Conservation (phyloP, 208 protist genomes). For the Acanthamoeba lenticulata region DNA sequence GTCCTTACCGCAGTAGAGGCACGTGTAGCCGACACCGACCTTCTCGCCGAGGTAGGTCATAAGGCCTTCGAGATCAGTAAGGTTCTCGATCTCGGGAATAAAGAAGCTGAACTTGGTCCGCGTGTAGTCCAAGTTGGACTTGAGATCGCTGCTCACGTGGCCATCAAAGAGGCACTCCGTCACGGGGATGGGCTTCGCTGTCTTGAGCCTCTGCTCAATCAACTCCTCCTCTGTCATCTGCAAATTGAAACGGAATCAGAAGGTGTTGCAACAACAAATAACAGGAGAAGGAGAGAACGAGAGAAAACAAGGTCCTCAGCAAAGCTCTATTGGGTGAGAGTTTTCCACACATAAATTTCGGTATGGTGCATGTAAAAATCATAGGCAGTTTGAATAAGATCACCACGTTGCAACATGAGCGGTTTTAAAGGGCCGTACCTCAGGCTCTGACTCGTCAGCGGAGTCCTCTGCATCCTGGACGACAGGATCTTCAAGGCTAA, state of each 20-base stretch:
- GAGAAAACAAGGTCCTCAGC: neutral
- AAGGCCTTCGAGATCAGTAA: conserved; percentile 82
- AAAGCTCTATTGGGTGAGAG: conserved; percentile 38
- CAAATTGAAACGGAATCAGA: too few relatives aligned
- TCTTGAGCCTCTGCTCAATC: conserved; percentile 28
- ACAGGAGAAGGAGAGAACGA: neutral
- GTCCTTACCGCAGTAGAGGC: conserved; percentile 81
- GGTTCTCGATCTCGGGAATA: conserved; percentile 85
- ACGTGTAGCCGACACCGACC: conserved; percentile 82
- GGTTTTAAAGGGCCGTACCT: neutral
- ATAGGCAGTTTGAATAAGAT: neutral
- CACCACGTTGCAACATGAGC: neutral
- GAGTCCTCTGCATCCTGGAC: neutral
- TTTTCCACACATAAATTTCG: conserved; percentile 47
- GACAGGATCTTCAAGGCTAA: neutral
- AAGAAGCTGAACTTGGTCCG: conserved; percentile 84
- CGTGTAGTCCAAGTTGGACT: conserved; percentile 85
- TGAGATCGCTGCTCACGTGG: conserved; percentile 1
- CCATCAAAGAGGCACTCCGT: conserved; percentile 60
- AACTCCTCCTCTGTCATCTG: conserved; percentile 51
- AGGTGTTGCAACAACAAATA: neutral
- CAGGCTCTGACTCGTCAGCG: neutral
- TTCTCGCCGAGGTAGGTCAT: conserved; percentile 84
- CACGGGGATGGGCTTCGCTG: neutral
- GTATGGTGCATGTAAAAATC: conserved; percentile 48